Conservation (phyloP, 2,329 filamentous ascomycete genomes). For the Pseudohalonectria lignicola region DNA sequence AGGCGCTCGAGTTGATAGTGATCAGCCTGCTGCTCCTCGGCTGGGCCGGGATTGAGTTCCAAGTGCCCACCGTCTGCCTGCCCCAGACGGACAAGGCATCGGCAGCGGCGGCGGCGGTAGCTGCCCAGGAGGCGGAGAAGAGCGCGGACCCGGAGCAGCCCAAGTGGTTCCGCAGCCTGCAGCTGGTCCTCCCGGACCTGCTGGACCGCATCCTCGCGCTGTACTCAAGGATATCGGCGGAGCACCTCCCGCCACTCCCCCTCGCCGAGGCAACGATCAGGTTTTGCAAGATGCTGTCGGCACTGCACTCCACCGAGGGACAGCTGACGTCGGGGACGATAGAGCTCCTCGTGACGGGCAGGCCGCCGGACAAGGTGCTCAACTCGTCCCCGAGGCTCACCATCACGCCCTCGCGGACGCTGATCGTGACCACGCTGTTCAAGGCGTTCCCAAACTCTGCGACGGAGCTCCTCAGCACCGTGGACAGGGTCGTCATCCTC, state of each 20-base stretch:
- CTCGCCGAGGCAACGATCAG: conserved; percentile 65
- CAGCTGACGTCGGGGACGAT: conserved; percentile 49
- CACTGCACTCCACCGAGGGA: conserved; percentile 55
- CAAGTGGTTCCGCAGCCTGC: conserved; percentile 41
- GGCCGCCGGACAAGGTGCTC: conserved; percentile 34
- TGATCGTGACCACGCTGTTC: conserved; percentile 55
- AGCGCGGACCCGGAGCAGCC: conserved; percentile 35
- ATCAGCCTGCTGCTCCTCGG: conserved; percentile 74
- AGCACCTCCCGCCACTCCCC: conserved; percentile 60
- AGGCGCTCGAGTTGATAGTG: conserved; percentile 80
- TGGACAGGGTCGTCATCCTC: conserved; percentile 68
- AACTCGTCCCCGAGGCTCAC: conserved; percentile 44
- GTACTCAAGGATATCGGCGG: conserved; percentile 59
- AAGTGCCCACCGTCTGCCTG: conserved; percentile 50
- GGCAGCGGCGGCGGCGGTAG: conserved; percentile 6
- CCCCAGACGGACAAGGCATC: conserved; percentile 35
- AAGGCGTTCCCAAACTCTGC: conserved; percentile 58
- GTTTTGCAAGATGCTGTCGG: conserved; percentile 58
- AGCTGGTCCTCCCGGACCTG: conserved; percentile 57
- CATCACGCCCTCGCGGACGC: conserved; percentile 45
- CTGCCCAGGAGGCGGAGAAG: conserved; percentile 23
- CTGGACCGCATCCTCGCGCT: conserved; percentile 63
- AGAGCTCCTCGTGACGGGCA: conserved; percentile 55
- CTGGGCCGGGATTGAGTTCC: conserved; percentile 77
- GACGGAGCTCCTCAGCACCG: conserved; percentile 56